Evolutionary conservation across 2,329 filamentous ascomycete genomes (phyloP), one percentile per base, ranked within the genome.

Genomic region (Colletotrichum sp.): DNA sequence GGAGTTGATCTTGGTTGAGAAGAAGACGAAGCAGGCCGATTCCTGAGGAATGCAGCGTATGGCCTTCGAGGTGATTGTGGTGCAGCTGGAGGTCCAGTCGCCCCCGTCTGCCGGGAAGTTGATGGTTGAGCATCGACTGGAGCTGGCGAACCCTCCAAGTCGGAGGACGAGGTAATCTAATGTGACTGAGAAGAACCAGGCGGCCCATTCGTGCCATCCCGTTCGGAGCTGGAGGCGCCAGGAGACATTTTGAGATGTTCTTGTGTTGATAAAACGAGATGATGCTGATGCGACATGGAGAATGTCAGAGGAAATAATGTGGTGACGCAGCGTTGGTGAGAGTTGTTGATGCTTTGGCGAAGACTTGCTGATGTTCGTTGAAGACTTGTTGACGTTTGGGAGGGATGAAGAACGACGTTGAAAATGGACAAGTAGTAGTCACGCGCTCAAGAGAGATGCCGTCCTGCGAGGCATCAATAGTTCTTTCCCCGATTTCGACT

Each of bases 401-500:
- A 0, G n/a, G 0, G n/a, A 52, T 13, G 11, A 52, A 22, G n/a
- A 12, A 52, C 13, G 44, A 22, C 12, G 3, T 52, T 22, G 44
- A 1, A 52, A 22, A 52, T 25, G 11, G 11, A 13, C 0, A 52
- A 52, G 12, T 2, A 22, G 4, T 22, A 52, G 44, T 22, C n/a
- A 0, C 11, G n/a, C n/a, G 12, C 6, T 52, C 44, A 2, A 12
- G 11, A 22, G 4, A 52, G 44, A 0, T 52, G 3, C 44, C 0
- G 11, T 52, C 44, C 44, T 52, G 9, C 39, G 19, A 48, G 9
- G 1, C 19, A n/a, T 4, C 44, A 3, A 13, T 22, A 1, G 44
- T 8, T 13, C 44, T 13, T 52, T 52, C 44, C 44, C 4, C 0
- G 11, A 13, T 3, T 13, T 0, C 44, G 44, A 52, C 44, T 52